A percentile compares a stretch with the other conserved stretches of the same genome.
phyloP scores from a whole-genome alignment of 352 stramenopile genomes.

The Globisporangium mamillatum region DNA sequence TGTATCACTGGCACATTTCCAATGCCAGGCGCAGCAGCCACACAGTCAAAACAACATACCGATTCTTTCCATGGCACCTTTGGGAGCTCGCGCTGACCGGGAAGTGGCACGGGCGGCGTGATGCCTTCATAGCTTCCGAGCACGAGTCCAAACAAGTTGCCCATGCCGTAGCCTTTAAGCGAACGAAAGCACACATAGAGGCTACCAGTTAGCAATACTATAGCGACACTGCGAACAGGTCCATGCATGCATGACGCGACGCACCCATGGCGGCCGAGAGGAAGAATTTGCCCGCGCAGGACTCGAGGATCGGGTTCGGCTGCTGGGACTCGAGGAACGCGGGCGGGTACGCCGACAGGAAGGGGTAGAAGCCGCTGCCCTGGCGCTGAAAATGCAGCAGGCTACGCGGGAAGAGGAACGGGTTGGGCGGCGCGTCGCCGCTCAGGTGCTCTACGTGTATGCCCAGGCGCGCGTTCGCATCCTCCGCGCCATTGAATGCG shows the following conservation, averaged over 20 bases:
- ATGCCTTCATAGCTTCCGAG: constrained; percentile 86
- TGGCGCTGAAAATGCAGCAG: constrained; percentile 46
- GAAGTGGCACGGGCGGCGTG: constrained; percentile 72
- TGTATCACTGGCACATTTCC: not conserved
- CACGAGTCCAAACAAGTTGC: constrained; percentile 74
- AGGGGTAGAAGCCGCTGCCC: constrained; percentile 54
- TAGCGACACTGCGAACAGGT: not conserved
- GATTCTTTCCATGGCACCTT: constrained; percentile 79
- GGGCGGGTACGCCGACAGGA: constrained; percentile 70
- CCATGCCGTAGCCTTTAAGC: constrained; percentile 68
- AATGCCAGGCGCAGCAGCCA: not conserved
- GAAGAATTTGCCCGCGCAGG: constrained; percentile 80
- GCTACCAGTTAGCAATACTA: not conserved
- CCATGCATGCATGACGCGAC: constrained; percentile 12
- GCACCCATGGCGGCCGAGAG: constrained; percentile 73
- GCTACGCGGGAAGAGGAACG: constrained; percentile 75
- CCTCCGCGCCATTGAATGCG: constrained; percentile 18
- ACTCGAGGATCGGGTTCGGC: constrained; percentile 75
- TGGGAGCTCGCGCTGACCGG: constrained; percentile 73
- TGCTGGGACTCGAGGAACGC: constrained; percentile 59
- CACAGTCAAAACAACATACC: constrained; percentile 25
- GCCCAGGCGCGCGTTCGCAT: constrained; percentile 55
- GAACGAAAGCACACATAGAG: not conserved
- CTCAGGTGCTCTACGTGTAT: constrained; percentile 58
- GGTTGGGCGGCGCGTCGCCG: constrained; percentile 57